Base-by-base conservation (phyloP, 805 yeast species). In the Nakazawaea siamensis region DNA sequence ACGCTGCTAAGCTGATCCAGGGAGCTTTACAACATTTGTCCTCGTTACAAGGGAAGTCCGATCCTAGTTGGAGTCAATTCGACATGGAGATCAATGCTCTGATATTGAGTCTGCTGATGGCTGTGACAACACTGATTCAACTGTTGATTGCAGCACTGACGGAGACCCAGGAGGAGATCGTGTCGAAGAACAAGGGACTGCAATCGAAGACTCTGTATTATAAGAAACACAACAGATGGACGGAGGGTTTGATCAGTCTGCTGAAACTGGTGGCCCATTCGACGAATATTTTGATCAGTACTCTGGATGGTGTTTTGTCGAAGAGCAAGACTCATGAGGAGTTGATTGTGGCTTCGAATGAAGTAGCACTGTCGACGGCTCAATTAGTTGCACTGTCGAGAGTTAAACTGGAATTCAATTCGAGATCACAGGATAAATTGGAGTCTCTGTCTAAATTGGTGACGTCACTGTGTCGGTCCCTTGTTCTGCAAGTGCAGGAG, bases 331-430 rank as follows among this genome's bases (percentile, higher is more conserved):
- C 84, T 0, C 85, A 77, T 38, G 95, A 86, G 52, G 83, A 85
- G 58, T 69, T 86, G 40, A 81, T 86, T 46, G 95, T 86, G 18
- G 90, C 95, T 0, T 85, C 94, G 1, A 84, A 83, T 48, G 94
- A 86, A 53, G 95, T 86, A 7, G 88, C 94, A 2, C 87, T 95
- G 0, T 80, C 95, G 0, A 86, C 95, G 1, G 94, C 90, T 2
- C 96, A 86, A 61, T 68, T 86, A 34, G 96, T 86, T 5, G 88
- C 95, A 5, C 92, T 95, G 0, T 80, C 95, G 0, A 70, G 95
- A 46, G 94, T 84, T 16, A 85, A 85, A 54, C 86, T 94, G 0
- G 70, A 79, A 28, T 72, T 76, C 46, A 73, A 74, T 59, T 83
- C 94, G 2, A 75, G 76, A 50, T 70, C 87, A 3, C 95, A 84